Base-by-base conservation (phyloP, 139 green algal genomes). In the Chlamydomonas eustigma region DNA sequence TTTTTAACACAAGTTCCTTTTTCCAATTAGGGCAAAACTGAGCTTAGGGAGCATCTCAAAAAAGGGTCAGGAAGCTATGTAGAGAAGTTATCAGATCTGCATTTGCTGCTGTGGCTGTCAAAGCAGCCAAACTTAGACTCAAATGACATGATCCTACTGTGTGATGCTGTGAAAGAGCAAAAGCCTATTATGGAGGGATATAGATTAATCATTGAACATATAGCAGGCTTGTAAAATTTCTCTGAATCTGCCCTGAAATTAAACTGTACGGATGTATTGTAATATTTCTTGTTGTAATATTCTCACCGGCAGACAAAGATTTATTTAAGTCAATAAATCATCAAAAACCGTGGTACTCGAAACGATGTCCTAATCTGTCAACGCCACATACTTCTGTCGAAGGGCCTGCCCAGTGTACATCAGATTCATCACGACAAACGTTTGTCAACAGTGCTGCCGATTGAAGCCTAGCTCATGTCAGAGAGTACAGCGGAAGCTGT, bases 41-140 rank as follows among this genome's bases (percentile, higher is more conserved):
- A 98, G 74, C 84, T 98, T 34, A 87, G 83, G 39, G 79, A 90
- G n/a, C 88, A 96, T 70, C 80, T 99, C 51, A 81, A 31, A 35
- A 76, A 35, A 39, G 37, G 30, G 30, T 64, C 69, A 4, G 85
- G 79, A 71, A 80, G 88, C 2, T 98, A 95, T 79, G 76, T 76
- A 67, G 81, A 92, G 73, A 81, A 84, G 1, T 81, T 99, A 1
- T 76, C 89, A 1, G 96, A 99, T 84, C 95, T 98, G 78, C 96
- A 99, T 82, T 81, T 98, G 44, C 87, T 99, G 51, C 85, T 99
- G 52, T 99, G 92, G 84, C 85, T 99, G 44, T 84, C 91, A 4
- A 88, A 89, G 67, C 90, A 97, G 76, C 84, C 87, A 37, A 89
- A 90, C 78, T 80, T 99, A 25, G 90, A 97, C 58, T 39, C 83